phyloP scores from a whole-genome alignment of 2,329 filamentous ascomycete genomes.

The Stachybotrys echinatus region DNA sequence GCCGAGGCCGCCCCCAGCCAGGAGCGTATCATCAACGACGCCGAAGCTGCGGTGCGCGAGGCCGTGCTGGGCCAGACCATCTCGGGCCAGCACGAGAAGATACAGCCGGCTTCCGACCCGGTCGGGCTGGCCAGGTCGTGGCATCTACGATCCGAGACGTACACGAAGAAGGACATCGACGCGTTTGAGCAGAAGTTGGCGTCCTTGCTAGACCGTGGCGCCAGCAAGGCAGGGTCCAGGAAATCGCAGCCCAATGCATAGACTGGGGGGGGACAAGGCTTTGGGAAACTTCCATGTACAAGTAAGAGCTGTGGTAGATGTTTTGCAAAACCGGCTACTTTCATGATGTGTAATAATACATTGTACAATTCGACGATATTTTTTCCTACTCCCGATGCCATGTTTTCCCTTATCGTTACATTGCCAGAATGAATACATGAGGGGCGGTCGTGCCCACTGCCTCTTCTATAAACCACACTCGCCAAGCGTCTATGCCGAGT shows the following conservation, averaged over 20 bases:
- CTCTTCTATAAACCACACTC: background rate
- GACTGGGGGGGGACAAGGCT: conserved; percentile 1
- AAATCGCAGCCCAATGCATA: conserved; percentile 17
- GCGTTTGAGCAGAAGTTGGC: conserved; percentile 34
- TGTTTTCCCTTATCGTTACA: background rate
- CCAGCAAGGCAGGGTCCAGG: conserved; percentile 5
- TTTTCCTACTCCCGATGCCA: background rate
- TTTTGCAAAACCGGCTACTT: background rate
- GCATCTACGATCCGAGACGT: conserved; percentile 32
- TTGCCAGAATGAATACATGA: background rate
- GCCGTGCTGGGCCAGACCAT: conserved; percentile 26
- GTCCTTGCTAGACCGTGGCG: conserved; percentile 19
- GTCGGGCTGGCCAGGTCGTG: conserved; percentile 27
- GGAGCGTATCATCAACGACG: conserved; percentile 22
- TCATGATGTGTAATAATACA: conserved; percentile 1
- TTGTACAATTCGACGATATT: conserved; percentile 1
- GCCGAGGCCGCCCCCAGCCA: conserved; percentile 8
- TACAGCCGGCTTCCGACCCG: conserved; percentile 25
- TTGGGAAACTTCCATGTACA: background rate
- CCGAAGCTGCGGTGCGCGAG: conserved; percentile 26
- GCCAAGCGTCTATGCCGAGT: conserved; percentile 2
- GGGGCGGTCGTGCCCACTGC: no score
- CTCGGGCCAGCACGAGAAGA: conserved; percentile 29
- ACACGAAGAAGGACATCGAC: conserved; percentile 23
- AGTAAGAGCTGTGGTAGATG: background rate